Base-by-base conservation (phyloP, 176 grass and related monocot species). In the Metroxylon sagu region DNA sequence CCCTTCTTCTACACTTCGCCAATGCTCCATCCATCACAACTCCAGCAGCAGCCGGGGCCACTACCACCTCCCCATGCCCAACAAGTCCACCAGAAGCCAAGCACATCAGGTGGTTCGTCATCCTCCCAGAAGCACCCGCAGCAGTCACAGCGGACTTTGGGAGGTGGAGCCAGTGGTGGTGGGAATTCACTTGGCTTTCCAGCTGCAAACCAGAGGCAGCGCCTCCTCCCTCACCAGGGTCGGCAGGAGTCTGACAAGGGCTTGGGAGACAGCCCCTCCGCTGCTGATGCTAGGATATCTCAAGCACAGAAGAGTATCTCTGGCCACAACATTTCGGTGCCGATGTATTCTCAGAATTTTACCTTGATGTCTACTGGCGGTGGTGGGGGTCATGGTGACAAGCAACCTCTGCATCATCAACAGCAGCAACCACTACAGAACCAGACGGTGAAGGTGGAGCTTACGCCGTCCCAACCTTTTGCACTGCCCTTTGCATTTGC, bases 1-100 rank as follows among this genome's bases (percentile, higher is more conserved):
- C 84, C 93, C 23, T 98, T 85, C 65, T 98, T 89, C 58, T 92
- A 89, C 57, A 35, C 93, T 52, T 52, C 78, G 64, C 93, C 85
- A 55, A 98, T 98, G 87, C 31, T 87, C 58, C 84, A 92, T 26
- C 81, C 93, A 64, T 80, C 75, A 56, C 93, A 91, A 48, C 80
- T 85, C 64, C 87, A 72, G 29, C 92, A 92, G 78, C 82, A 76
- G 81, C 29, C 19, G 19, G 62, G 69, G 5, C 53, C 77, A 50
- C 51, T 6, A 21, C 53, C 5, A n/a, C 17, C 51, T 19, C 65
- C 65, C 14, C 77, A 68, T 48, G 60, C 18, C 19, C 65, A 18
- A 35, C 65, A 56, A 55, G 54, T n/a, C 6, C 65, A 68, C 68
- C 85, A 90, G 48, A 95, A 87, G 62, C 55, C 26, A 26, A 67